Evolutionary conservation across 129 eudicot genomes (phyloP).

Genomic region (Smallanthus sonchifolius): DNA sequence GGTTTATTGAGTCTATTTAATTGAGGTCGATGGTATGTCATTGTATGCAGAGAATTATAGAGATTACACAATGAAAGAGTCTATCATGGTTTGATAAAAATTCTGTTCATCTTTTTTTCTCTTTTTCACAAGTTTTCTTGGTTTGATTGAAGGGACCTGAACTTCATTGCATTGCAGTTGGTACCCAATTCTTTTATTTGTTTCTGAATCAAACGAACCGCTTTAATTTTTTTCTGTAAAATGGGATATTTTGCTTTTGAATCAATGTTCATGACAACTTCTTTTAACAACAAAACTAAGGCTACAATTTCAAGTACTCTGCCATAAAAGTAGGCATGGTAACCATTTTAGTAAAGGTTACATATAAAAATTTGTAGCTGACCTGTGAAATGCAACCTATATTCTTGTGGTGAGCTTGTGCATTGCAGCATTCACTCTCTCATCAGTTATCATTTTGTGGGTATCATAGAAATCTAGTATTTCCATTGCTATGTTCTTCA

Average conservation of each 20-base stretch:
- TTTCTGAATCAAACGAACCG: not conserved
- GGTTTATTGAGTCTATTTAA: no score
- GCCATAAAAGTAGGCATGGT: slow-evolving; percentile 27
- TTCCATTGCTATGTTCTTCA: slow-evolving; percentile 95
- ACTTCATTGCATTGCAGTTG: not conserved
- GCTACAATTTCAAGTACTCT: slow-evolving; percentile 15
- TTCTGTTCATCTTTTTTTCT: no score
- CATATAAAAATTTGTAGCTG: slow-evolving; percentile 2
- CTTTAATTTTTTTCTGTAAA: not conserved
- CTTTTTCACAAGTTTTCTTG: no score
- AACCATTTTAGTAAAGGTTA: slow-evolving; percentile 19
- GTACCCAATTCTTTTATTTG: not conserved
- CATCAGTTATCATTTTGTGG: slow-evolving; percentile 68
- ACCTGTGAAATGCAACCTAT: slow-evolving; percentile 16
- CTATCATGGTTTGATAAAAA: no score
- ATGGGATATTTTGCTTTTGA: slow-evolving; percentile 10
- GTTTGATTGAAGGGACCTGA: no score
- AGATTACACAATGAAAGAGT: no score
- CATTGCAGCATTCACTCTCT: slow-evolving; percentile 70
- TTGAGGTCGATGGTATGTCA: no score
- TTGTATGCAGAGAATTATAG: no score
- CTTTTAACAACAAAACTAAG: slow-evolving; percentile 2
- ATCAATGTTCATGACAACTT: slow-evolving; percentile 6
- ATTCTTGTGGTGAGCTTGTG: slow-evolving; percentile 55
- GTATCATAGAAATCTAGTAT: slow-evolving; percentile 84